Base-by-base conservation (phyloP, 2,329 filamentous ascomycete genomes). In the Verruconis gallopava region DNA sequence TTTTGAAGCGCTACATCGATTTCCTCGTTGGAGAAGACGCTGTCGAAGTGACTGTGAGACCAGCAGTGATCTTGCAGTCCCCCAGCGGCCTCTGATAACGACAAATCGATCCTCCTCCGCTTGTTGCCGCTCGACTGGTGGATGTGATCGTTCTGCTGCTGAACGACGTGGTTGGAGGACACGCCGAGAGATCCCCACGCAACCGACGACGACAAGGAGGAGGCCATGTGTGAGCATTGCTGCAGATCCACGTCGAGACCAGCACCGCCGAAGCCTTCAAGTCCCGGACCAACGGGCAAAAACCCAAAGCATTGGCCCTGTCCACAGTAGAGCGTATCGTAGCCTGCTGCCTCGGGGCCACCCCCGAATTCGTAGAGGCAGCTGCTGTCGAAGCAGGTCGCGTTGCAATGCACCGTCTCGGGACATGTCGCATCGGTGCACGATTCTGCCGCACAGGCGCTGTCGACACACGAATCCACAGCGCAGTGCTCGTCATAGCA, bases 401-500 rank as follows among this genome's bases (percentile, higher is more conserved):
- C 33, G 17, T 30, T 36, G 21, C 18, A 42, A n/a, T 14, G 13
- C 11, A 33, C 17, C 34, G 32, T 25, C 21, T 22, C 19, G 15
- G 19, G 9, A 21, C 40, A 42, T 14, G 25, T 40, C 21, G 20
- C 6, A 28, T 28, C 17, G n/a, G 38, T 20, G 6, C 40, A 42
- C 18, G 19, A 4, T 14, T 33, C 38, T 14, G 25, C 9, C 2
- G 17, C 38, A n/a, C 38, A 40, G 20, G 25, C 15, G 13, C 20
- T 32, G 25, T 40, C 38, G 22, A 28, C 20, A n/a, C 38, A 40
- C 9, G 9, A 9, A n/a, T 42, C 40, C 15, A 30, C 21, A 33
- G 40, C 15, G 36, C 40, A 42, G 21, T 42, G 40, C 6, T 42
- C 40, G 5, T 18, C 40, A 21, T 14, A 42, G 40, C 40, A 42